Evolutionary conservation across 257 asterid species (phyloP), one percentile per base, ranked within the genome.

Genomic region (Euphrasia confusa): DNA sequence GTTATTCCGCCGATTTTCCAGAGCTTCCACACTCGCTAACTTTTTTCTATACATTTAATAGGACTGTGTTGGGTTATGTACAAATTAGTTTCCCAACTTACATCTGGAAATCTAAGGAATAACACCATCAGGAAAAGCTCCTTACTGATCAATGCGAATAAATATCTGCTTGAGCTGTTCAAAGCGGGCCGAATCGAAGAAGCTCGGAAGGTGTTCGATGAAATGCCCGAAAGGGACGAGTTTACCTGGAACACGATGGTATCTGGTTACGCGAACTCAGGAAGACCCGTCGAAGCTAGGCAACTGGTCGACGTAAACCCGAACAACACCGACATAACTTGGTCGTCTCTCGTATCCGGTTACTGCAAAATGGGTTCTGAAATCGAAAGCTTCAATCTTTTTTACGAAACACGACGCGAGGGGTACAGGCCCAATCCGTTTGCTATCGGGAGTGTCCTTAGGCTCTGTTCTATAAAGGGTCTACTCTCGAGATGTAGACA

Each of bases 271-370:
- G 95, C 88, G 3, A 74, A 83, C 68, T 57, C 79, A 3, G 94
- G 94, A 56, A 81, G 74, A 77, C 58, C 82, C 61, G 54, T 54
- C 33, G 95, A 90, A 72, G 96, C 94, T 4, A 74, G 80, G 57
- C 30, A 71, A 56, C 69, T 85, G 55, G 85, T 90, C 15, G 72
- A 79, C 11, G 64, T 74, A 35, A 37, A 69, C 30, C 94, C 94
- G 2, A 74, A 48, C 4, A 86, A 61, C 71, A 78, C 73, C 75
- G 63, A 84, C 2, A 72, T 82, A 10, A 78, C 87, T 53, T 90
- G 98, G 98, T 85, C 98, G 2, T 80, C 94, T 0, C 83, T 90
- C 42, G 68, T 90, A 73, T 85, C 94, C 39, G 97, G 95, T n/a
- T 88, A 82, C 68, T 85, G 91, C 79, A 84, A 77, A 66, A 62